phyloP scores from a whole-genome alignment of 2,329 filamentous ascomycete species.

The Emmonsia crescens region DNA sequence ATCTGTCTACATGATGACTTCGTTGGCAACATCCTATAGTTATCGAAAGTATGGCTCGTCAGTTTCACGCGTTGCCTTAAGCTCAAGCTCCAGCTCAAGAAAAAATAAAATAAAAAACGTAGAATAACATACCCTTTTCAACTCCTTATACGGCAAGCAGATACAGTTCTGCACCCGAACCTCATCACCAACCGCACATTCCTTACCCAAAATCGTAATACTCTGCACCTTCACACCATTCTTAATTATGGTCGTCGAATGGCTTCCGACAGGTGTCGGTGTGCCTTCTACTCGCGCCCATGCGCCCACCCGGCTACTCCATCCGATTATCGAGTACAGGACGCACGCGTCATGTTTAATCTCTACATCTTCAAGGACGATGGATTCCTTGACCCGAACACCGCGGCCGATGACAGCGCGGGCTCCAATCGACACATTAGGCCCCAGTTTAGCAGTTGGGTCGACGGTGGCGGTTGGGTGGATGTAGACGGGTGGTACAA shows the following conservation, averaged over 20 bases:
- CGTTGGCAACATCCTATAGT: constrained; percentile 33
- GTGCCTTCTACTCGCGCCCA: constrained; percentile 97
- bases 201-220: constrained; percentile 94
- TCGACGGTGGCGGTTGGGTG: constrained; percentile 85
- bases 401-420: constrained; percentile 74
- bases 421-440: constrained; percentile 94
- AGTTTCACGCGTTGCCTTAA: constrained; percentile 15
- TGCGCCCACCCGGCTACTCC: constrained; percentile 91
- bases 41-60: constrained; percentile 15
- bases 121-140: constrained; percentile 67
- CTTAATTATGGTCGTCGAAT: constrained; percentile 91
- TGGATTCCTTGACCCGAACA: constrained; percentile 86
- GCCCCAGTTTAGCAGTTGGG: constrained; percentile 89
- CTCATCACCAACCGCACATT: constrained; percentile 87
- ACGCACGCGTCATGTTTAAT: constrained; percentile 96
- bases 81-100: too few relatives aligned
- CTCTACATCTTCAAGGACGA: constrained; percentile 88
- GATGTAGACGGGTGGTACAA: constrained; percentile 88
- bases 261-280: constrained; percentile 73
- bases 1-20: constrained; percentile 72
- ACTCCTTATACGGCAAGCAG: constrained; percentile 92
- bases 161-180: constrained; percentile 96
- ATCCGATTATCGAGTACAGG: constrained; percentile 91
- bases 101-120: not conserved
- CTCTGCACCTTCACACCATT: constrained; percentile 98